Percentiles rank a stretch among this genome's conserved stretches.
These are phyloP conservation scores for Pulveroboletus frians DNA, from an alignment of 768 basidiomycete genomes.

Conservation along the genomic window DNA sequence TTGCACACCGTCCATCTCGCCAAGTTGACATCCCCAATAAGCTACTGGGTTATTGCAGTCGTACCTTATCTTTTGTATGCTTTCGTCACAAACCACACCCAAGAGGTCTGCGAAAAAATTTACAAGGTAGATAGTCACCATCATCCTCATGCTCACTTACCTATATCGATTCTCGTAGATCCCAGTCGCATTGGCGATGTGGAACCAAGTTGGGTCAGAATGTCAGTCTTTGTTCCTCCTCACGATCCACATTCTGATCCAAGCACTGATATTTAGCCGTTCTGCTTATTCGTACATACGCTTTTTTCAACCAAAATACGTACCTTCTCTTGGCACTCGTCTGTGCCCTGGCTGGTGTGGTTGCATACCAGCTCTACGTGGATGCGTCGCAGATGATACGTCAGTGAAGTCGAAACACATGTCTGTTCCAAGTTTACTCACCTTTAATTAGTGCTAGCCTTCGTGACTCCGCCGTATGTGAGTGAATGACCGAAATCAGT, in stretches of 20 bases:
- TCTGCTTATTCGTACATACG: conserved; percentile 78
- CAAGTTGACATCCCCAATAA: conserved; percentile 25
- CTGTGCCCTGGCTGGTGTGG: conserved; percentile 63
- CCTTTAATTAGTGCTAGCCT: conserved; percentile 49
- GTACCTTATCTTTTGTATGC: conserved; percentile 75
- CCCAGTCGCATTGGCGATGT: conserved; percentile 77
- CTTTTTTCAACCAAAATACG: conserved; percentile 76
- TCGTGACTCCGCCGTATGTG: conserved; percentile 60
- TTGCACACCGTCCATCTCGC: conserved; percentile 7
- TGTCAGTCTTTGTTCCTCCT: conserved; percentile 36
- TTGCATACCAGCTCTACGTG: conserved; percentile 79
- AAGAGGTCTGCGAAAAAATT: conserved; percentile 60
- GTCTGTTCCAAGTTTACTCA: conserved; percentile 7
- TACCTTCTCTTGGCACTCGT: conserved; percentile 62
- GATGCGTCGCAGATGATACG: conserved; percentile 74
- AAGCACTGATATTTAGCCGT: conserved; percentile 44
- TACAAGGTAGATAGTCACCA: conserved; percentile 47
- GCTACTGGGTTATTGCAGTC: conserved; percentile 79
- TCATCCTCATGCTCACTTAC: not conserved
- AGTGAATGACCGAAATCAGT: conserved; percentile 15
- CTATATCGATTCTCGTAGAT: conserved; percentile 40
- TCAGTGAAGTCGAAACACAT: conserved; percentile 30
- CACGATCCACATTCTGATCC: conserved; percentile 1
- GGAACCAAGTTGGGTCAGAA: conserved; percentile 84
- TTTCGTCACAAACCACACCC: conserved; percentile 65